phyloP scores from a whole-genome alignment of 768 basidiomycete species.

The Trametopsis cervina region DNA sequence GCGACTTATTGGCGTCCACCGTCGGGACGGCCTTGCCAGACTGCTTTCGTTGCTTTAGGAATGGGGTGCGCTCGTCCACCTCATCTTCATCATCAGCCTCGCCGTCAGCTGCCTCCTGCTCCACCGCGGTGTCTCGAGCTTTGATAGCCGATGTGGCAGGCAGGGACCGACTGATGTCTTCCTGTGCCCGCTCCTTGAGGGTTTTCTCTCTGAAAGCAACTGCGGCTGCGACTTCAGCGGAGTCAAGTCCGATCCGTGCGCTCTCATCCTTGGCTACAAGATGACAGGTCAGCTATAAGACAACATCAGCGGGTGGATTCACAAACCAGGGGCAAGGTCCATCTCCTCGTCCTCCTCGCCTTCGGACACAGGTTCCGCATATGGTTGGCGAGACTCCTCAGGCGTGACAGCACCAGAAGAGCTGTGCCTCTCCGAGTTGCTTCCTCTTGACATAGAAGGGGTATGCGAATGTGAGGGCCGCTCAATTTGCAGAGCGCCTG shows the following conservation, averaged over 20 bases:
- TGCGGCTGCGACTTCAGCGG: constrained; percentile 73
- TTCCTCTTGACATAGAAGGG: constrained; percentile 29
- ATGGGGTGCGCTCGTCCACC: constrained; percentile 32
- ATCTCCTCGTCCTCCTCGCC: constrained; percentile 87
- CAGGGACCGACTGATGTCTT: constrained; percentile 1
- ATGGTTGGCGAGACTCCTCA: constrained; percentile 32
- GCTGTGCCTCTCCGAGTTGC: constrained; percentile 30
- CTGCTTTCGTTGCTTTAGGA: constrained; percentile 24
- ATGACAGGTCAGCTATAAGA: neutral
- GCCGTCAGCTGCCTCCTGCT: constrained; percentile 20
- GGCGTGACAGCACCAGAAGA: constrained; percentile 38
- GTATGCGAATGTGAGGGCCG: constrained; percentile 46
- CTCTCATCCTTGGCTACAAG: constrained; percentile 62
- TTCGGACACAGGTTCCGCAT: constrained; percentile 90
- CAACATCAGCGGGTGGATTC: neutral
- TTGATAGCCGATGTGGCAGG: neutral
- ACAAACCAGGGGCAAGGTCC: constrained; percentile 46
- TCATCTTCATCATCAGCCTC: constrained; percentile 23
- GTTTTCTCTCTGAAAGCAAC: constrained; percentile 80
- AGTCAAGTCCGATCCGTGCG: constrained; percentile 69
- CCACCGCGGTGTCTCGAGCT: constrained; percentile 19
- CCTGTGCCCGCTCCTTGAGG: constrained; percentile 42
- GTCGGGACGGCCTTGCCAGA: constrained; percentile 13
- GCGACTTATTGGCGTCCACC: constrained; percentile 14
- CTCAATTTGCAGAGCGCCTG: constrained; percentile 58